Conservation (phyloP, 495 filamentous ascomycete genomes). For the Polyplosphaeria fusca region DNA sequence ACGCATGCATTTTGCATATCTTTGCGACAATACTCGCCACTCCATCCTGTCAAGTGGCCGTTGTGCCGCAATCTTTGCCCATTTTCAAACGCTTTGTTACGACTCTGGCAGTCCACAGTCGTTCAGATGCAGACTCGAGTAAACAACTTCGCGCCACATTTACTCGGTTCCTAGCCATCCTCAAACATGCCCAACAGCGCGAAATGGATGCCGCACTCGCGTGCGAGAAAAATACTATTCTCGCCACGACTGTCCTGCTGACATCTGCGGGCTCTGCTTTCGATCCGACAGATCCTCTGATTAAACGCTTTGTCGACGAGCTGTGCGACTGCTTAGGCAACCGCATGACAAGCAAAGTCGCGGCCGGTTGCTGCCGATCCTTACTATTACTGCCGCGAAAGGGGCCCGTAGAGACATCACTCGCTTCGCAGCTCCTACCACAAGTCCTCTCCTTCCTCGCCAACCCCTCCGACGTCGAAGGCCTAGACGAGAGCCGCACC, state of each 20-base stretch:
- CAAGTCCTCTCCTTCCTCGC: slow-evolving; percentile 71
- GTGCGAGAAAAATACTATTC: slow-evolving; percentile 88
- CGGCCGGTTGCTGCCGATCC: slow-evolving; percentile 80
- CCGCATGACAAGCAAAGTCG: slow-evolving; percentile 76
- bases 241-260: slow-evolving; percentile 83
- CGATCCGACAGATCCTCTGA: slow-evolving; percentile 65
- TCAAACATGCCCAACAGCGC: slow-evolving; percentile 77
- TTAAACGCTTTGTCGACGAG: slow-evolving; percentile 67
- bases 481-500: slow-evolving; percentile 68
- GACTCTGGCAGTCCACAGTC: slow-evolving; percentile 54
- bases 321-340: slow-evolving; percentile 81
- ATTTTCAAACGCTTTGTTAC: slow-evolving; percentile 88
- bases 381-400: slow-evolving; percentile 63
- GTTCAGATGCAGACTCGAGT: slow-evolving; percentile 40
- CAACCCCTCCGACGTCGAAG: slow-evolving; percentile 58
- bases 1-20: slow-evolving; percentile 95
- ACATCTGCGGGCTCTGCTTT: slow-evolving; percentile 73
- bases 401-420: slow-evolving; percentile 65
- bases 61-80: slow-evolving; percentile 86
- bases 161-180: slow-evolving; percentile 72
- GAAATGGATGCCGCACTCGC: slow-evolving; percentile 75
- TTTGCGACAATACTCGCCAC: slow-evolving; percentile 91
- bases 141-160: slow-evolving; percentile 69
- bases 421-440: slow-evolving; percentile 72
- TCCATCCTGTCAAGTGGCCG: slow-evolving; percentile 75